Evolutionary conservation across 129 eudicot species (phyloP), one percentile per base, ranked within the genome.

Genomic region (Helichrysum umbraculigerum): DNA sequence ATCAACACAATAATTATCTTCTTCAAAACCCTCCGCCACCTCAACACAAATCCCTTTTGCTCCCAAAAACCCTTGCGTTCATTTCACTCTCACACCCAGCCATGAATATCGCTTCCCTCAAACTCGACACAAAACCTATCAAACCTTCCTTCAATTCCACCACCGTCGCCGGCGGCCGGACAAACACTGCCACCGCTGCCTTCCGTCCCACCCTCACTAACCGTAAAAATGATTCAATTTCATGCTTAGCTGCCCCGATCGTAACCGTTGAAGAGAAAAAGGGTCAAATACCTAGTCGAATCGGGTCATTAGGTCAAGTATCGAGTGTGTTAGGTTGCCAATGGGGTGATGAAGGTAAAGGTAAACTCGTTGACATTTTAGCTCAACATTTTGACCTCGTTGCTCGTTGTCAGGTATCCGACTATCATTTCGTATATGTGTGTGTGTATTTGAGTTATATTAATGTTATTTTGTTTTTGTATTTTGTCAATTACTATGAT

Each of bases 311-410:
- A 78, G 91, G 89, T 80, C 97, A 89, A 70, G 99, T 95, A 0
- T 91, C 99, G 0, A 97, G 83, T 8, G 99, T 95, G 72, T 83
- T 95, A 71, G 99, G 99, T 17, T 87, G 96, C 47, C 99, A 95
- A 51, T 91, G 99, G 99, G 99, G 99, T 10, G 99, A 95, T 74
- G 99, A 95, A 83, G 99, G 99, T 28, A 95, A 95, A 32, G 99
- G 99, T 41, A 95, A 95, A 75, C 97, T 95, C 63, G 97, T 95
- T 33, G 99, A 95, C 81, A 89, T 95, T 11, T 78, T 95, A 70
- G 99, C 99, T 34, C 73, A 85, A 56, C 93, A 95, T 42, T 95
- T 95, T 63, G 96, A 95, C 44, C 75, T 95, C 44, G 99, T 95
- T 35, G 99, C 99, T 76, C 93, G 99, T 7, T 95, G 97, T 78